phyloP scores from a whole-genome alignment of 139 green algal species.

The Picochlorum sp. region DNA sequence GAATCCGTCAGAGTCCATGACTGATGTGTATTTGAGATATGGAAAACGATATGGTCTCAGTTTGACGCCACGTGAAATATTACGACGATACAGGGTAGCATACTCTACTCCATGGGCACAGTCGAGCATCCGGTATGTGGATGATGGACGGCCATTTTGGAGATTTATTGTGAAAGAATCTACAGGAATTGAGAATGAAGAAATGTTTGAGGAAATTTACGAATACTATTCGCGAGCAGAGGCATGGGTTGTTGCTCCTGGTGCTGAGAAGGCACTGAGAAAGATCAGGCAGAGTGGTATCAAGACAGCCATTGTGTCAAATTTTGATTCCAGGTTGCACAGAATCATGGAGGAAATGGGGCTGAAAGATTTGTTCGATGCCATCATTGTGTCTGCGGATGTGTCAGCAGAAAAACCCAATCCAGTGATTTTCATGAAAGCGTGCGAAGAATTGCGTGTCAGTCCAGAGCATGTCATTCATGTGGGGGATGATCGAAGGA shows the following conservation, averaged over 20 bases:
- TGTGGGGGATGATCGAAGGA: conserved; percentile 71
- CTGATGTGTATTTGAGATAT: conserved; percentile 56
- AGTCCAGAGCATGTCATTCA: conserved; percentile 49
- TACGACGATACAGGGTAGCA: conserved; percentile 50
- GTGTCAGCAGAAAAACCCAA: conserved; percentile 82
- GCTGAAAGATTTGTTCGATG: conserved; percentile 64
- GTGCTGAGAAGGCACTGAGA: conserved; percentile 42
- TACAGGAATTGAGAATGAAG: conserved; percentile 33
- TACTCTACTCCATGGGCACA: conserved; percentile 64
- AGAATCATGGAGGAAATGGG: conserved; percentile 58
- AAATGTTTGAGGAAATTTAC: conserved; percentile 55
- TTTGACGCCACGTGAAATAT: conserved; percentile 40
- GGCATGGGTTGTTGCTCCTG: conserved; percentile 48
- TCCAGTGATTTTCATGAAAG: conserved; percentile 67
- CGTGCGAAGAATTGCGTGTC: conserved; percentile 39
- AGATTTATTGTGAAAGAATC: conserved; percentile 42
- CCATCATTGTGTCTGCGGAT: conserved; percentile 66
- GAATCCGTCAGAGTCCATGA: conserved; percentile 39
- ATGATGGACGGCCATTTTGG: conserved; percentile 67
- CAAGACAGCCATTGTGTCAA: conserved; percentile 66
- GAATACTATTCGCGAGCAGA: conserved; percentile 42
- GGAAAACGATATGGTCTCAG: conserved; percentile 41
- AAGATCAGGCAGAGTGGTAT: conserved; percentile 40
- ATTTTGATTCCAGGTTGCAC: conserved; percentile 84
- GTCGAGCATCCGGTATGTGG: conserved; percentile 52